Percentiles rank a stretch among this genome's conserved stretches.
Conservation (phyloP, 331 rosid species). For the Ulmus americana region DNA sequence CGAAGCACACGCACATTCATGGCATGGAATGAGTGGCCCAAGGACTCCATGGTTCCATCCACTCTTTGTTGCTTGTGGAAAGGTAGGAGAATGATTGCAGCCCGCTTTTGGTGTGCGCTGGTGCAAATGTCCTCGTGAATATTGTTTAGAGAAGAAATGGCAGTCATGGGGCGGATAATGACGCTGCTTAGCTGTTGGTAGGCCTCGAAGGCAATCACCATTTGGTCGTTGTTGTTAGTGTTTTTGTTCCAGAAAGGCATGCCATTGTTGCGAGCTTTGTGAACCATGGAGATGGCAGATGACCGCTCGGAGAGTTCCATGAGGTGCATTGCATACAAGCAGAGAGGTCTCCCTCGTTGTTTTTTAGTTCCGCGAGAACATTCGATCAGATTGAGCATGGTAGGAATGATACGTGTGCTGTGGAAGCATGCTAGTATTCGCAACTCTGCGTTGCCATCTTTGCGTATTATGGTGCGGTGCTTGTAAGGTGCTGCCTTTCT, state of each 20-base stretch:
- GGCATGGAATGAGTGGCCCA: too few relatives aligned
- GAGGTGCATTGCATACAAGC: conserved; percentile 79
- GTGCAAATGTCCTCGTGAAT: conserved; percentile 76
- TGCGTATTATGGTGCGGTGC: conserved; percentile 49
- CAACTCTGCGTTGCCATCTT: conserved; percentile 43
- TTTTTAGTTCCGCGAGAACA: conserved; percentile 65
- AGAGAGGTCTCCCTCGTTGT: conserved; percentile 33
- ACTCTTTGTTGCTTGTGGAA: conserved; percentile 73
- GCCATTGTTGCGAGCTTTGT: conserved; percentile 68
- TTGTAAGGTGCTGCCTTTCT: conserved; percentile 51
- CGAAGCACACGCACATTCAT: conserved; percentile 35
- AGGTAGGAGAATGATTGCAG: conserved; percentile 63
- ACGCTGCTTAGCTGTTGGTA: conserved; percentile 63
- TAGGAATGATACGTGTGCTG: conserved; percentile 54
- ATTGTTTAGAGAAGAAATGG: conserved; percentile 54
- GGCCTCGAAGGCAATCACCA: conserved; percentile 62
- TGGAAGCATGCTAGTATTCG: conserved; percentile 68
- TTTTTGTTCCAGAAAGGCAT: conserved; percentile 64
- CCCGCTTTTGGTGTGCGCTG: conserved; percentile 63
- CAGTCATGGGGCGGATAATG: conserved; percentile 62
- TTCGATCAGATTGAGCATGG: conserved; percentile 66
- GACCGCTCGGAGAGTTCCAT: conserved; percentile 82
- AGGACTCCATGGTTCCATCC: conserved; percentile 48
- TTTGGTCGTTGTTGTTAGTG: conserved; percentile 19
- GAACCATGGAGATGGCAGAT: conserved; percentile 70